These are phyloP conservation scores for Beauveria pseudobassiana DNA, from an alignment of 2,329 filamentous ascomycete species.

Conservation along the genomic window DNA sequence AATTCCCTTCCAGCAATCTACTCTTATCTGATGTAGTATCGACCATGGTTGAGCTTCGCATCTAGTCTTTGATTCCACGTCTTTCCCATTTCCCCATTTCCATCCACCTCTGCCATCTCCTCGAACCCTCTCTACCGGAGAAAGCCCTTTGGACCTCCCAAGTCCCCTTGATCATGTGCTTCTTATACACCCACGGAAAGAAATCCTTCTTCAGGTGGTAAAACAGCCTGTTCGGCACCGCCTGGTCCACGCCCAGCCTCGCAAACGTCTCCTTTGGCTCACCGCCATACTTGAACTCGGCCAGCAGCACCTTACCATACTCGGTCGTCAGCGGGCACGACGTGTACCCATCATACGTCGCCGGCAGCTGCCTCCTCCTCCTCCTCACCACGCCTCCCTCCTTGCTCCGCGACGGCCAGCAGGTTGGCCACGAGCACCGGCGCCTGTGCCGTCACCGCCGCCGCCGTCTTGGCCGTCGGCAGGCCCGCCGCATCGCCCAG, in stretches of 20 bases:
- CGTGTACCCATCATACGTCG: constrained; percentile 46
- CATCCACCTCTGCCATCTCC: too few relatives aligned
- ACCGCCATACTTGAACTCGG: constrained; percentile 59
- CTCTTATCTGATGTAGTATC: too few relatives aligned
- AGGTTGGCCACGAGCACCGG: constrained; percentile 45
- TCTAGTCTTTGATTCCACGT: too few relatives aligned
- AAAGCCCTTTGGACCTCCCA: constrained; percentile 53
- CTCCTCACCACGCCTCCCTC: constrained; percentile 23
- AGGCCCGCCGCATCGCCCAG: constrained; percentile 51
- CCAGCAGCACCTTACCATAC: constrained; percentile 55
- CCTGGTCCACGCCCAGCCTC: constrained; percentile 50
- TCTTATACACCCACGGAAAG: constrained; percentile 59
- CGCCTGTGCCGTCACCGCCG: constrained; percentile 43
- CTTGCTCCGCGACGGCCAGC: constrained; percentile 21
- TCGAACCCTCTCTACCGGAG: neutral
- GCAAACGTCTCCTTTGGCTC: constrained; percentile 57
- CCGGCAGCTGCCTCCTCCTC: constrained; percentile 29
- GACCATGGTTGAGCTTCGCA: too few relatives aligned
- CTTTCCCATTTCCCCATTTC: too few relatives aligned
- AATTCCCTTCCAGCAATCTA: too few relatives aligned
- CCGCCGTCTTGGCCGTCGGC: constrained; percentile 50
- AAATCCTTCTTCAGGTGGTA: constrained; percentile 60
- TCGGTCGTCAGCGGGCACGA: constrained; percentile 47
- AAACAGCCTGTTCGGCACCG: constrained; percentile 45
- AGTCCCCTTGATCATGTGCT: constrained; percentile 52